Base-by-base conservation (phyloP, 805 yeast genomes). In the Candida vaughaniae region DNA sequence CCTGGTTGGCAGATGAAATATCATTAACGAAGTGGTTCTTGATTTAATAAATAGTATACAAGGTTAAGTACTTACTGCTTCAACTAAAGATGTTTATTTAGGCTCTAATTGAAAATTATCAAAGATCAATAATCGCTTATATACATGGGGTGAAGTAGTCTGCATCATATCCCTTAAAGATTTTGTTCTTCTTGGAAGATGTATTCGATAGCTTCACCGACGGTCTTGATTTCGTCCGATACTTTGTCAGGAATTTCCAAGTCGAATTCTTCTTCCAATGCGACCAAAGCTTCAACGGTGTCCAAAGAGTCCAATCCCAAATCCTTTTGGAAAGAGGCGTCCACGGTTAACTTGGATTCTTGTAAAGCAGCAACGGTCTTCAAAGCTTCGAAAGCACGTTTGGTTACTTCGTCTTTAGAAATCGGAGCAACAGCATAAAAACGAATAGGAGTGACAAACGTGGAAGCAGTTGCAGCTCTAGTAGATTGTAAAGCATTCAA, bases 261-360 rank as follows among this genome's bases (percentile, higher is more conserved):
- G 54, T 86, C 88, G 51, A 80, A 80, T 60, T 82, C 74, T 73
- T 90, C 96, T 73, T 91, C 99, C 56, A 91, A 82, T 40, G 96
- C 96, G 64, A 93, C 95, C 53, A 93, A 76, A 38, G 93, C 90
- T 71, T 91, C 99, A 45, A 91, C 96, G 46, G 93, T 85, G 58
- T 91, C 99, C 49, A 91, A 75, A 7, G 96, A 86, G 65, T 91
- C 99, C 58, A 86, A 76, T n/a, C 90, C 91, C 50, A 86, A 75
- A 55, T 86, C 95, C 48, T 74, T 77, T 45, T 74, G 71, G 61
- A 82, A 79, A 33, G 78, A 70, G 7, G 85, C 70, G 20, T 64
- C 71, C 50, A 62, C 59, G 25, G 68, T 38, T 36, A 68, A 56
- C 42, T 60, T 64, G 34, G 72, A 64, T 47, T 68, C 73, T 50